Percentiles rank a stretch among this genome's conserved stretches.
Conservation (phyloP, 495 filamentous ascomycete genomes). For the Penicillium dipodomyicola region DNA sequence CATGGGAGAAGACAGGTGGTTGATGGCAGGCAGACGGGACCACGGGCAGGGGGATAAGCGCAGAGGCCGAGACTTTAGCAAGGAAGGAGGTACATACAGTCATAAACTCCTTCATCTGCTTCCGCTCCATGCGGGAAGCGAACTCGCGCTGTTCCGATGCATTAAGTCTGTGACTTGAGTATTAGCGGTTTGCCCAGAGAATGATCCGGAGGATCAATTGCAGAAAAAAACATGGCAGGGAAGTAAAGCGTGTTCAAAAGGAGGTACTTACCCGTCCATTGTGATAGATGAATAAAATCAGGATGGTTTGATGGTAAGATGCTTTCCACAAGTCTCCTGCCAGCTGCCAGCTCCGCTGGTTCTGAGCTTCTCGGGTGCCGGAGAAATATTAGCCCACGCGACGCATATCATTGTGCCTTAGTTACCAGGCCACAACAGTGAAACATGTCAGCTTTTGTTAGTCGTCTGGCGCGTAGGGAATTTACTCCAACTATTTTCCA, state of each 20-base stretch:
- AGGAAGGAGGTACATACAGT: constrained; percentile 56
- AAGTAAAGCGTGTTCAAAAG: background rate
- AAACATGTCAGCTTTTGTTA: background rate
- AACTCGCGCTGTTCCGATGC: constrained; percentile 86
- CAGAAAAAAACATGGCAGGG: background rate
- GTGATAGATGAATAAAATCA: constrained; percentile 18
- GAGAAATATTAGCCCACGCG: constrained; percentile 19
- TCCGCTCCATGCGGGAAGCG: constrained; percentile 85
- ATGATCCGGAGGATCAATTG: background rate
- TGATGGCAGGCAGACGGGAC: background rate
- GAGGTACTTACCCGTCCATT: constrained; percentile 45
- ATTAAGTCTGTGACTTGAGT: constrained; percentile 54
- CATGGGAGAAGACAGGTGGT: background rate
- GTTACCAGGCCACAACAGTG: background rate
- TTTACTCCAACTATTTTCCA: background rate
- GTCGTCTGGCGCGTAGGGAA: background rate
- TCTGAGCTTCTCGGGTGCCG: constrained; percentile 21
- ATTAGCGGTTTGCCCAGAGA: constrained; percentile 2
- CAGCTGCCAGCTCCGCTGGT: constrained; percentile 28
- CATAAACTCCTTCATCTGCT: constrained; percentile 99
- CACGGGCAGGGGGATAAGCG: background rate
- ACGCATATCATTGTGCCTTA: background rate
- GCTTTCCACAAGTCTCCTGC: constrained; percentile 13
- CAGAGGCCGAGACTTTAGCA: background rate
- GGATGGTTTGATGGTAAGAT: constrained; percentile 13